Conservation (phyloP, 2,329 filamentous ascomycete species). For the Pestalotiopsis sp. region DNA sequence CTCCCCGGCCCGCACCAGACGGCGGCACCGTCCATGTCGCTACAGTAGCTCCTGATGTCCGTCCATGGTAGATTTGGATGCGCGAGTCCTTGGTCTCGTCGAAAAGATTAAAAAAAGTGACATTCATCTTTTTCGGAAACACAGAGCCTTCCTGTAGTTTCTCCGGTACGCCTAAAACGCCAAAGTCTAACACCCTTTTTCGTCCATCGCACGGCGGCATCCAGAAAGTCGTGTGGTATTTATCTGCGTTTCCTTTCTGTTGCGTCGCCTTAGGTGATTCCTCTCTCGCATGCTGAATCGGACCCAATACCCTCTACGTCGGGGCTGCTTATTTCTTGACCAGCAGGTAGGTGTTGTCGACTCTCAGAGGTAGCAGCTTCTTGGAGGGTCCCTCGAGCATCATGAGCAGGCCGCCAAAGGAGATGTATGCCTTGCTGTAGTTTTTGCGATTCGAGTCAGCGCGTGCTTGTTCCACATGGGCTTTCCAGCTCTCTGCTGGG, state of each 20-base stretch:
- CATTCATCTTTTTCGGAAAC: not conserved
- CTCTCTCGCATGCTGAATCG: not conserved
- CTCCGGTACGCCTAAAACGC: conserved; percentile 4
- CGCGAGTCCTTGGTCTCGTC: not conserved
- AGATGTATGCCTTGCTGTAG: conserved; percentile 85
- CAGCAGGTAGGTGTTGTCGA: conserved; percentile 92
- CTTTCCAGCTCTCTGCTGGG: not conserved
- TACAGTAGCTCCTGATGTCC: not conserved
- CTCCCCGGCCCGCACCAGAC: conserved; percentile 71
- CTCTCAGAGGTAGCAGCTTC: conserved; percentile 87
- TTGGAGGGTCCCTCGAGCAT: conserved; percentile 93
- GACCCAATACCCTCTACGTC: not conserved
- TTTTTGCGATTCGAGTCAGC: not conserved
- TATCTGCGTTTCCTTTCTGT: not conserved
- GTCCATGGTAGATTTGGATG: not conserved
- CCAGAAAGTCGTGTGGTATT: not conserved
- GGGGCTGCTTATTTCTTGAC: conserved; percentile 75
- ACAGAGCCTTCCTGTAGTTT: not conserved
- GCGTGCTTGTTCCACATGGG: not conserved
- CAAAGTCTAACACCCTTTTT: not conserved
- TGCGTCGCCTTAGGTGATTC: not conserved
- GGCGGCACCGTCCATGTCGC: conserved; percentile 4
- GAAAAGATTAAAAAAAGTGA: not conserved
- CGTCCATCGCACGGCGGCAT: not conserved
- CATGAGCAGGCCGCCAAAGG: conserved; percentile 89